A percentile compares a stretch with the other conserved stretches of the same genome.
Conservation (phyloP, 371 early-diverging fungal species). For the Saksenaea vasiformis region DNA sequence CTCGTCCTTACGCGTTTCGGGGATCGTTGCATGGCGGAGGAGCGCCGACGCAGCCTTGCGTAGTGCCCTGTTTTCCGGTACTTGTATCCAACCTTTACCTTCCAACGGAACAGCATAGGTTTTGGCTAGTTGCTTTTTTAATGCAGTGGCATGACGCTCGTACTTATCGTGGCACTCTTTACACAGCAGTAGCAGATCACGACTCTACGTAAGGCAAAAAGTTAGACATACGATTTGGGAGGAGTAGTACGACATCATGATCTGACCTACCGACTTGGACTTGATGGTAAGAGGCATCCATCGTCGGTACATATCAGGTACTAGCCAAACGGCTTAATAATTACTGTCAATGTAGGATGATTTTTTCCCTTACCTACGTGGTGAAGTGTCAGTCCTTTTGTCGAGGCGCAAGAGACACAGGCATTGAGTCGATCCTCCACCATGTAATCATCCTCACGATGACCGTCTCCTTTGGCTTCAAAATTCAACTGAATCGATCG, state of each 20-base stretch:
- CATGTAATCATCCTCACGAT: conserved; percentile 52
- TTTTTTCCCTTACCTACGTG: conserved; percentile 43
- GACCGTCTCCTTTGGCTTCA: conserved; percentile 58
- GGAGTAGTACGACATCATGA: background rate
- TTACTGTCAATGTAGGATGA: background rate
- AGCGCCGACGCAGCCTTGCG: conserved; percentile 57
- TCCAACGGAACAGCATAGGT: conserved; percentile 51
- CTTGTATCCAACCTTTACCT: conserved; percentile 55
- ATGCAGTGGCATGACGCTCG: conserved; percentile 43
- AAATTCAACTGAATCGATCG: conserved; percentile 52
- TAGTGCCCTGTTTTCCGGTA: conserved; percentile 39
- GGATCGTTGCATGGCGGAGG: conserved; percentile 38
- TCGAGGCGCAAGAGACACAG: conserved; percentile 50
- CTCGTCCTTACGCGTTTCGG: conserved; percentile 26
- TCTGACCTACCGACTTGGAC: conserved; percentile 51
- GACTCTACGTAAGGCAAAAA: conserved; percentile 25
- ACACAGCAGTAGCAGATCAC: conserved; percentile 57
- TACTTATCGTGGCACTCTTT: conserved; percentile 54
- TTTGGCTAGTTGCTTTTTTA: conserved; percentile 42
- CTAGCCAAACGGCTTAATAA: conserved; percentile 10
- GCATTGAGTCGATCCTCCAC: conserved; percentile 56
- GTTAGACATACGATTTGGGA: no score
- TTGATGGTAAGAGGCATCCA: conserved; percentile 56
- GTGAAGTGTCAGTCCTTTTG: conserved; percentile 46
- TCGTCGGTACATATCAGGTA: conserved; percentile 63